Evolutionary conservation across 805 yeast genomes (phyloP).

Genomic region (Zygotorulaspora sp.): DNA sequence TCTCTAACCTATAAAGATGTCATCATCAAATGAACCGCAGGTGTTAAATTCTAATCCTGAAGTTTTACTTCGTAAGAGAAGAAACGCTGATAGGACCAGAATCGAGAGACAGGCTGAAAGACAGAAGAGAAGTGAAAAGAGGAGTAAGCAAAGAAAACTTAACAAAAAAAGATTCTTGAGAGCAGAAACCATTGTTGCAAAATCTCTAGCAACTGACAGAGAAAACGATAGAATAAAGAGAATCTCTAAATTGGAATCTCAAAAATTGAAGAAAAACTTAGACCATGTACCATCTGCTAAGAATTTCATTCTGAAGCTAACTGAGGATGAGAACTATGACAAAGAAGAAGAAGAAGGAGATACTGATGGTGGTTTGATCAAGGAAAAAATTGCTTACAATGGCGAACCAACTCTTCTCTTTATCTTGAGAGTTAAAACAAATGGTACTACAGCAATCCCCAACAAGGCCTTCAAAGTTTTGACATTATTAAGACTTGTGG

Average conservation of each 20-base stretch:
- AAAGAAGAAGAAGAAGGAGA: conserved; percentile 25
- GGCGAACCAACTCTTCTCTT: conserved; percentile 52
- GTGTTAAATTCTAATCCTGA: conserved; percentile 51
- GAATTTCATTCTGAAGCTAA: conserved; percentile 35
- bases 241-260: conserved; percentile 49
- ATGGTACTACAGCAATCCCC: conserved; percentile 61
- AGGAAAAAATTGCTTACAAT: conserved; percentile 36
- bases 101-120: conserved; percentile 68
- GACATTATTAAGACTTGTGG: conserved; percentile 54
- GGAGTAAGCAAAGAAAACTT: conserved; percentile 41
- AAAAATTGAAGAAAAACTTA: conserved; percentile 27
- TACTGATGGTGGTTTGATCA: conserved; percentile 26
- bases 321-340: conserved; percentile 19
- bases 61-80: conserved; percentile 70
- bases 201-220: conserved; percentile 58
- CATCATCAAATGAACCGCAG: conserved; percentile 2
- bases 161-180: conserved; percentile 56
- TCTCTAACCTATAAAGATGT: no score
- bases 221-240: conserved; percentile 66
- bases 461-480: conserved; percentile 57
- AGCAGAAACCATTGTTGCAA: conserved; percentile 69
- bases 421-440: conserved; percentile 64
- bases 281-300: conserved; percentile 31
- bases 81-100: conserved; percentile 69
- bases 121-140: conserved; percentile 45